Evolutionary conservation across 1,284 basidiomycete species (phyloP), one percentile per base, ranked within the genome.

Genomic region (Veloporphyrellus conicus): DNA sequence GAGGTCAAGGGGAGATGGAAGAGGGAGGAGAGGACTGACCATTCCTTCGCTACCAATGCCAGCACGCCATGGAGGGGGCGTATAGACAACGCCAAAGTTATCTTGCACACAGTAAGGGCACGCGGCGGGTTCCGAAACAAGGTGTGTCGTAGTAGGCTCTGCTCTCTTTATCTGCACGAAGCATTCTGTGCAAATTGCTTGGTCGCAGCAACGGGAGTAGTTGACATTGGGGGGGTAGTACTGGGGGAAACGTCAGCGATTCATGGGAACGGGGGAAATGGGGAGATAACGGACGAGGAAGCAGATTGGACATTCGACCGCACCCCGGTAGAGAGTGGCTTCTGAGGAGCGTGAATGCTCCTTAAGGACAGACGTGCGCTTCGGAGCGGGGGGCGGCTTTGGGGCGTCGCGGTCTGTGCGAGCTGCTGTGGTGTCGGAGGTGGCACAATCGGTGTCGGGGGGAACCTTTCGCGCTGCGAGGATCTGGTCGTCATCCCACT

Each of bases 301-400:
- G 71, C 95, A 99, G 58, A 99, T 98, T n/a, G 95, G 95, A 73
- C 95, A 99, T 68, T 99, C 96, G 33, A 87, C 74, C n/a, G 93
- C 90, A 36, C 83, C 83, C 54, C 81, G 74, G 70, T 96, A 97
- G 39, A 92, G 75, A 52, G 81, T 78, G 38, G 83, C 86, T 64
- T 93, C 91, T 39, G 80, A 76, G 59, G 70, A 77, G 47, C 76
- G 74, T 0, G 60, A 58, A 8, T 76, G 74, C 43, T 90, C 87
- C 67, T 84, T 79, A 43, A 61, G 61, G 27, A 64, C 49, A 40
- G 54, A 27, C 19, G 62, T 32, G 35, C 67, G 63, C 51, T 59
- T 81, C 54, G 71, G 63, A 53, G 55, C 70, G 72, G 73, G 69
- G 54, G 56, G 70, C 71, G 74, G 70, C 57, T 66, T 77, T 39